phyloP scores from a whole-genome alignment of 2,329 filamentous ascomycete species.

The Scorias spongiosa region DNA sequence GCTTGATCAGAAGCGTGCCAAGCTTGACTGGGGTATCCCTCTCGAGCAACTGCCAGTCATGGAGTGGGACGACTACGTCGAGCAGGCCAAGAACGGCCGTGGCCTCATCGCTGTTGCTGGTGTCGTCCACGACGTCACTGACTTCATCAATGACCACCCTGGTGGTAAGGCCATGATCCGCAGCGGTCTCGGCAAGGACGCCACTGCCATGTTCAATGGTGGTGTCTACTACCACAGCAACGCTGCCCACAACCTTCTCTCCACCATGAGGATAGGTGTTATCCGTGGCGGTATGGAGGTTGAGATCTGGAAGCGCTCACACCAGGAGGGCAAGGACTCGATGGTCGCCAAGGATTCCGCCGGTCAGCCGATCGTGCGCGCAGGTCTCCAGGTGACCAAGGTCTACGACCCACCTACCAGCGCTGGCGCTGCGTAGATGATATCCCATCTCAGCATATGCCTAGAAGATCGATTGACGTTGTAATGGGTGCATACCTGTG shows the following conservation, averaged over 20 bases:
- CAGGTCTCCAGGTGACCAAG: conserved; percentile 74
- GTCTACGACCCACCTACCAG: conserved; percentile 64
- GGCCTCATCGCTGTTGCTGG: conserved; percentile 64
- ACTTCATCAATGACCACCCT: conserved; percentile 82
- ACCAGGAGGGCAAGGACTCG: conserved; percentile 71
- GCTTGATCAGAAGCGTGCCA: conserved; percentile 70
- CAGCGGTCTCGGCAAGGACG: conserved; percentile 71
- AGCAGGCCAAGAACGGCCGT: conserved; percentile 62
- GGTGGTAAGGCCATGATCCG: conserved; percentile 77
- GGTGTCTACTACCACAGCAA: conserved; percentile 84
- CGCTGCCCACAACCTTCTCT: conserved; percentile 75
- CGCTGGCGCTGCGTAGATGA: conserved; percentile 60
- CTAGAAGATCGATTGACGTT: too few species aligned
- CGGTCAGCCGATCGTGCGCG: conserved; percentile 71
- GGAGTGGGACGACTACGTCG: conserved; percentile 74
- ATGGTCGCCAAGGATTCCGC: conserved; percentile 65
- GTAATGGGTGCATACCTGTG: too few species aligned
- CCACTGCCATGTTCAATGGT: conserved; percentile 81
- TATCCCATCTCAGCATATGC: background rate
- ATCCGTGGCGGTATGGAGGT: conserved; percentile 78
- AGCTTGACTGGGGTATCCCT: conserved; percentile 73
- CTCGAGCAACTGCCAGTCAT: conserved; percentile 75
- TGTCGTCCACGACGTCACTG: conserved; percentile 70
- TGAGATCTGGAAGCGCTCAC: conserved; percentile 82
- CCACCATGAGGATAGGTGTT: conserved; percentile 76